These are phyloP conservation scores for Talaromyces ruber DNA, from an alignment of 495 filamentous ascomycete genomes.

Conservation along the genomic window DNA sequence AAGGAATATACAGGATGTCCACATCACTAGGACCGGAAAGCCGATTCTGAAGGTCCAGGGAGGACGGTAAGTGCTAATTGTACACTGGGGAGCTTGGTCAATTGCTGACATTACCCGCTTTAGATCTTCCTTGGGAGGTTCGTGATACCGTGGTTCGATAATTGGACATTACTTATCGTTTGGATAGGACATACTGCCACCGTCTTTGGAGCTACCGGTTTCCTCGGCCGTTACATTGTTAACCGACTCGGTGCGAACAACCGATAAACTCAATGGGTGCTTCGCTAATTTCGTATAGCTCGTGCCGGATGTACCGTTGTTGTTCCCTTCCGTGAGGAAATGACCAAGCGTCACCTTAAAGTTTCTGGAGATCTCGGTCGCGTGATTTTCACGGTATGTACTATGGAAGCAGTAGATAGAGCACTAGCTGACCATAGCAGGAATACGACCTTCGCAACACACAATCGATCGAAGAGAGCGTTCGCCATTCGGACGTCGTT, in stretches of 20 bases:
- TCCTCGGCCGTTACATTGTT: slow-evolving; percentile 95
- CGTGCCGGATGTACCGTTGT: slow-evolving; percentile 88
- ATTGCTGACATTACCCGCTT: slow-evolving; percentile 17
- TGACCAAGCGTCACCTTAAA: slow-evolving; percentile 94
- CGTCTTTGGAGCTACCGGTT: slow-evolving; percentile 95
- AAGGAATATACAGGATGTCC: slow-evolving; percentile 64
- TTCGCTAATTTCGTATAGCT: slow-evolving; percentile 47
- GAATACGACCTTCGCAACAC: slow-evolving; percentile 97
- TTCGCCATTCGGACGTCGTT: slow-evolving; percentile 93
- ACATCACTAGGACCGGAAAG: slow-evolving; percentile 80
- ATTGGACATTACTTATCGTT: slow-evolving; percentile 16
- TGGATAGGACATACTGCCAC: slow-evolving; percentile 82
- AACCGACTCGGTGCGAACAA: slow-evolving; percentile 72
- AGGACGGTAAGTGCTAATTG: slow-evolving; percentile 57
- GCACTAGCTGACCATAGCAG: slow-evolving; percentile 25
- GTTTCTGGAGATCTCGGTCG: slow-evolving; percentile 86
- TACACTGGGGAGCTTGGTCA: neutral
- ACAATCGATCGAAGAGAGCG: slow-evolving; percentile 89
- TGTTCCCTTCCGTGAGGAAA: slow-evolving; percentile 91
- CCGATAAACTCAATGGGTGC: neutral
- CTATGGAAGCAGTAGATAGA: slow-evolving; percentile 6
- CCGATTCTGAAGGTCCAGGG: slow-evolving; percentile 74
- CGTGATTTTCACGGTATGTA: slow-evolving; percentile 69
- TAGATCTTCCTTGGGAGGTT: slow-evolving; percentile 83
- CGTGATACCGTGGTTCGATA: slow-evolving; percentile 18